phyloP scores from a whole-genome alignment of 345 rosid species.

The Angophora floribunda region DNA sequence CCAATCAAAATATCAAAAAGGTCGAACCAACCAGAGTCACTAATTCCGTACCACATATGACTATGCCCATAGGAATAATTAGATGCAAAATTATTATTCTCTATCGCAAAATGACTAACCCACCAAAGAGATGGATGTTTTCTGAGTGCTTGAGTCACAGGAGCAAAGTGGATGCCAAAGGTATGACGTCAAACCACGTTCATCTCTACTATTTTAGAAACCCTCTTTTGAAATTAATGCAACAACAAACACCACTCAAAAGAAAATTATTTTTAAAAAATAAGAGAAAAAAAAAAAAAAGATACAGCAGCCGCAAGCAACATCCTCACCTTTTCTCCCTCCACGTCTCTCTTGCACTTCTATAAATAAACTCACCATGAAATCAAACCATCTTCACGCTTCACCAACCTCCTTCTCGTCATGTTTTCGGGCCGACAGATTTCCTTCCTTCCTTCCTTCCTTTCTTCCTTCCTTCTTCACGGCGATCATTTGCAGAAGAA shows the following conservation, averaged over 20 bases:
- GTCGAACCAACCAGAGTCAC: neutral
- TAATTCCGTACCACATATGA: neutral
- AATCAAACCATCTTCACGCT: conserved; percentile 15
- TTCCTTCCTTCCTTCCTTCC: neutral
- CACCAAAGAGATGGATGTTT: neutral
- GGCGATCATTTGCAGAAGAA: neutral
- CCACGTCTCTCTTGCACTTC: conserved; percentile 3
- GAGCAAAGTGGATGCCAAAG: neutral
- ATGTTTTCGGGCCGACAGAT: neutral
- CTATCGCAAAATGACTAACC: neutral
- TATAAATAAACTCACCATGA: conserved; percentile 21
- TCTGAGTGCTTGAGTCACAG: neutral
- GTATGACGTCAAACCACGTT: neutral
- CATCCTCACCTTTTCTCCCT: conserved; percentile 10
- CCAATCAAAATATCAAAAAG: neutral
- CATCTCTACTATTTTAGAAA: neutral
- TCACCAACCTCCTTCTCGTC: neutral
- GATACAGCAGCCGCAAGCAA: conserved; percentile 8
- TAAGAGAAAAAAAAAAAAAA: neutral
- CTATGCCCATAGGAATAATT: neutral
- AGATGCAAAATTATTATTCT: neutral
- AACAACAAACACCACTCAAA: neutral
- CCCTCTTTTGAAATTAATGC: neutral
- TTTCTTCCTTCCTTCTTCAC: neutral
- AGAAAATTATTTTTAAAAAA: neutral